Percentiles rank a stretch among this genome's conserved stretches.
Evolutionary conservation across 2,329 filamentous ascomycete genomes (phyloP).

Genomic region (Juglanconis oblonga): DNA sequence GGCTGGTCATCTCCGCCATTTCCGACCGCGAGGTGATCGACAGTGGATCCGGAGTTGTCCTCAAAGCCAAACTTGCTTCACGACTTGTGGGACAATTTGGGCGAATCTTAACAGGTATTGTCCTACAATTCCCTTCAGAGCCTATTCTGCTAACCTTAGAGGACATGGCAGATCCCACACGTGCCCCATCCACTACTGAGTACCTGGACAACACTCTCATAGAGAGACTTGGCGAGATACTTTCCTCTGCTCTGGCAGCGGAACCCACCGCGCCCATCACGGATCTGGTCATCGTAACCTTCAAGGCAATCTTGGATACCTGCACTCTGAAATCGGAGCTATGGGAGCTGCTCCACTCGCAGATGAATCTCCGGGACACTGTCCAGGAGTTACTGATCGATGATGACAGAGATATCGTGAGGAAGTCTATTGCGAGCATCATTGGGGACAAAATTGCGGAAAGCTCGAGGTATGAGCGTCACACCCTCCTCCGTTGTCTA

Average conservation of each 20-base stretch:
- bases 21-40: slow-evolving; percentile 53
- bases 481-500: slow-evolving; percentile 10
- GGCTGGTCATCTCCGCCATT: slow-evolving; percentile 58
- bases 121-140: not conserved
- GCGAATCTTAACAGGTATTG: slow-evolving; percentile 51
- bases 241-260: slow-evolving; percentile 22
- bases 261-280: slow-evolving; percentile 25
- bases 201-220: slow-evolving; percentile 27
- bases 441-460: slow-evolving; percentile 28
- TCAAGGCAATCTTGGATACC: slow-evolving; percentile 39
- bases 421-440: slow-evolving; percentile 32
- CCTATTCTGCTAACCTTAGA: not conserved
- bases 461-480: slow-evolving; percentile 8
- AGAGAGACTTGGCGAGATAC: slow-evolving; percentile 30
- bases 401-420: slow-evolving; percentile 34
- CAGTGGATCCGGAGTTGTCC: slow-evolving; percentile 37
- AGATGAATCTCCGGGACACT: slow-evolving; percentile 26
- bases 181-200: slow-evolving; percentile 18
- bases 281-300: slow-evolving; percentile 32
- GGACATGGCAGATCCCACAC: slow-evolving; percentile 11
- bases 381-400: slow-evolving; percentile 35
- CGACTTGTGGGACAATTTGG: slow-evolving; percentile 57
- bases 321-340: slow-evolving; percentile 36
- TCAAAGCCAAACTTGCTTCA: slow-evolving; percentile 48
- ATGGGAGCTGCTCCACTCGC: slow-evolving; percentile 35